Evolutionary conservation across 2,329 filamentous ascomycete genomes (phyloP).

Genomic region (Stachybotrys chartarum): DNA sequence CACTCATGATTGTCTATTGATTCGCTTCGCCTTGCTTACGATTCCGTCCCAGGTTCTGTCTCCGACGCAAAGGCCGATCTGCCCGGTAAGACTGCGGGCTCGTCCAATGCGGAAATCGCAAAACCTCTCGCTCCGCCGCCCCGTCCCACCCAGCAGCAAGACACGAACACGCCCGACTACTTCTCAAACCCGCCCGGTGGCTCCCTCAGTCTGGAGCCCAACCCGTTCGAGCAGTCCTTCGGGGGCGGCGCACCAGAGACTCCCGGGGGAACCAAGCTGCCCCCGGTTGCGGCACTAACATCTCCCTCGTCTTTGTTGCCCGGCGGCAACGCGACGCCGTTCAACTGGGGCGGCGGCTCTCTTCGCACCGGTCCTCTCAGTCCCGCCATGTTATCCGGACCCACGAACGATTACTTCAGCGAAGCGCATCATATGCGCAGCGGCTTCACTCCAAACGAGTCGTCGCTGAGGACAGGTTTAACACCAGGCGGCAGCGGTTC

Average conservation of each 20-base stretch:
- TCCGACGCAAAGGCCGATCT: conserved; percentile 40
- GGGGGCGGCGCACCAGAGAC: conserved; percentile 63
- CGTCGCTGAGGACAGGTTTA: conserved; percentile 80
- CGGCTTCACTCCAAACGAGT: conserved; percentile 95
- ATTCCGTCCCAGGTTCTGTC: conserved; percentile 27
- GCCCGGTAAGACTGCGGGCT: conserved; percentile 39
- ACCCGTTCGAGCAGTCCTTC: conserved; percentile 96
- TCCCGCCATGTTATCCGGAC: conserved; percentile 93
- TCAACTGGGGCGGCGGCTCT: conserved; percentile 76
- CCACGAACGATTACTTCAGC: conserved; percentile 77
- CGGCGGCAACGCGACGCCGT: conserved; percentile 64
- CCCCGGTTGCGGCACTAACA: conserved; percentile 82
- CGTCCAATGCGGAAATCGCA: conserved; percentile 49
- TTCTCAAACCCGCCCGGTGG: conserved; percentile 52
- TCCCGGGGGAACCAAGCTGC: conserved; percentile 74
- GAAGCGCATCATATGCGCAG: conserved; percentile 72
- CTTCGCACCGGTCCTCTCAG: conserved; percentile 88
- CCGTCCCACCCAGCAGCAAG: conserved; percentile 41
- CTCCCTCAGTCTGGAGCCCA: conserved; percentile 73
- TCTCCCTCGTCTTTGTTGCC: conserved; percentile 78
- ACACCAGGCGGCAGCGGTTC: conserved; percentile 93
- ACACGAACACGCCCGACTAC: conserved; percentile 58
- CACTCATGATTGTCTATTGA: conserved; percentile 2
- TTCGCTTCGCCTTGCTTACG: neutral
- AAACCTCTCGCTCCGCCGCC: conserved; percentile 66